Evolutionary conservation across 805 yeast species (phyloP).

Genomic region (Wickerhamiella spandovensis): DNA sequence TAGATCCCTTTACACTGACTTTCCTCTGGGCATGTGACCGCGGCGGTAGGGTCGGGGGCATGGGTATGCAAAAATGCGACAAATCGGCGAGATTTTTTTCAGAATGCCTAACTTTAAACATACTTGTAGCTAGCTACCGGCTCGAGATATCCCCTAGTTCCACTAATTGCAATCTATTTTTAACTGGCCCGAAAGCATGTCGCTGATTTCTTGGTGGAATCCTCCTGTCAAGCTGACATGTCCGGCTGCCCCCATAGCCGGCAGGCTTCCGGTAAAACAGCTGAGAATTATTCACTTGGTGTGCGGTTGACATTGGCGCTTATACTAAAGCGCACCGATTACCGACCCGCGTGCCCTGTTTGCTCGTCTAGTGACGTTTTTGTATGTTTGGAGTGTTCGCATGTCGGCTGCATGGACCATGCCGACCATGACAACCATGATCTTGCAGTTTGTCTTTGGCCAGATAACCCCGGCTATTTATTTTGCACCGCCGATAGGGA

Average conservation of each 20-base stretch:
- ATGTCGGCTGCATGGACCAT: constrained; percentile 1
- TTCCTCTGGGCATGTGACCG: too few relatives aligned
- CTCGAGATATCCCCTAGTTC: too few relatives aligned
- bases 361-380: neutral
- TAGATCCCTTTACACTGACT: neutral
- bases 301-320: neutral
- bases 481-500: neutral
- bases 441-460: constrained; percentile 1
- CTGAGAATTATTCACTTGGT: neutral
- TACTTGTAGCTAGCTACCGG: too few relatives aligned
- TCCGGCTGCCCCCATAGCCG: constrained; percentile 3
- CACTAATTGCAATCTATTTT: too few relatives aligned
- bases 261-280: neutral
- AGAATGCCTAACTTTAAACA: too few relatives aligned
- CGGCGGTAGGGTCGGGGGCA: too few relatives aligned
- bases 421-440: neutral
- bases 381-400: neutral
- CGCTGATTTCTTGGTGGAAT: neutral
- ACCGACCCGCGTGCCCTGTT: neutral
- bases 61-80: too few relatives aligned
- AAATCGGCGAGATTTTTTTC: too few relatives aligned
- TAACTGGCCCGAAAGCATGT: neutral
- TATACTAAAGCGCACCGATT: neutral
- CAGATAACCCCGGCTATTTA: neutral
- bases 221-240: constrained; percentile 1